Conservation (phyloP, 345 rosid genomes). For the Eucalyptus marginata region DNA sequence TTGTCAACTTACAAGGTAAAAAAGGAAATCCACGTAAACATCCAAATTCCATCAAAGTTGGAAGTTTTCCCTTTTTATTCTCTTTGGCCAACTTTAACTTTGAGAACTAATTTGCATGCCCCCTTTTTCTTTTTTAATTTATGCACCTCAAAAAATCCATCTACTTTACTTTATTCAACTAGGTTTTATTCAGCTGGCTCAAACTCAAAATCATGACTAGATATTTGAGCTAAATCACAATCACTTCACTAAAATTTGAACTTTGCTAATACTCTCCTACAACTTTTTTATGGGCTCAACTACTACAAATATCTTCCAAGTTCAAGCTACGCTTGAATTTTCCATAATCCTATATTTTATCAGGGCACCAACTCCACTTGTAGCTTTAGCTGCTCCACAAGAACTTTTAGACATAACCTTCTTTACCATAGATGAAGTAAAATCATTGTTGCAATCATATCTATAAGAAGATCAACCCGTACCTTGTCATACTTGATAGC, state of each 20-base stretch:
- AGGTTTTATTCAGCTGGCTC: neutral
- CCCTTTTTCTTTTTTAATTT: neutral
- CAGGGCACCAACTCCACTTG: neutral
- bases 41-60: too few species aligned
- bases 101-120: neutral
- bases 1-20: too few species aligned
- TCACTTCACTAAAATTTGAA: neutral
- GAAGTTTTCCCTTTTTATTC: too few species aligned
- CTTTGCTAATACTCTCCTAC: accelerated
- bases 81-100: neutral
- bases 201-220: neutral
- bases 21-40: too few species aligned
- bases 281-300: neutral
- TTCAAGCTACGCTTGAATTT: neutral
- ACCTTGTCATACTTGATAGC: neutral
- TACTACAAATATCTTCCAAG: neutral
- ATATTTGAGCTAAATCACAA: neutral
- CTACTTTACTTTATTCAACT: neutral
- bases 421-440: neutral
- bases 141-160: neutral
- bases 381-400: neutral
- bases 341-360: neutral
- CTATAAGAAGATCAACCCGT: accelerated
- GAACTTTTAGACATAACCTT: too few species aligned
- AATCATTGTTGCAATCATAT: neutral